phyloP scores from a whole-genome alignment of 176 grass and related monocot genomes.

The Elymus sibiricus region DNA sequence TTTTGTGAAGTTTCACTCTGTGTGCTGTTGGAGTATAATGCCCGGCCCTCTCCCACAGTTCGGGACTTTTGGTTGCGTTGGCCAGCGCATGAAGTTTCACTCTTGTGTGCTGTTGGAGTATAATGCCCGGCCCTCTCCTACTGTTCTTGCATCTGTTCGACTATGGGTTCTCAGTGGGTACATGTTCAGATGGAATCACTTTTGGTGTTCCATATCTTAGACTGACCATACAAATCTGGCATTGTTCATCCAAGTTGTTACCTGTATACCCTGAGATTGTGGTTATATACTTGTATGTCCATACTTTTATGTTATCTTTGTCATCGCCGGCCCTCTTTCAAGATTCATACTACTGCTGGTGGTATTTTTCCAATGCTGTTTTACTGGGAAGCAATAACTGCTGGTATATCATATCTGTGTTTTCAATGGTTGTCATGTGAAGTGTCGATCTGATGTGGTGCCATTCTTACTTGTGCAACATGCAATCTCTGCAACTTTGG shows the following conservation, averaged over 20 bases:
- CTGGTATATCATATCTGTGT: neutral
- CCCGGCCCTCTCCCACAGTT: too few relatives aligned
- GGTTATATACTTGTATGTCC: neutral
- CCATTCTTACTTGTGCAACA: neutral
- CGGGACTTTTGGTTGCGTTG: too few relatives aligned
- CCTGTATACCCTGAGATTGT: neutral
- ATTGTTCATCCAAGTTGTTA: neutral
- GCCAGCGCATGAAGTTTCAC: neutral
- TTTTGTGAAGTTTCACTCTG: neutral
- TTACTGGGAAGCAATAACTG: neutral
- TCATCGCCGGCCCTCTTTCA: neutral
- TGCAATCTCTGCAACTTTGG: neutral
- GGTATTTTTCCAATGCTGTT: neutral
- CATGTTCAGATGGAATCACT: neutral
- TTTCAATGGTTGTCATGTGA: neutral
- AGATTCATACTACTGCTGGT: neutral
- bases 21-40: neutral
- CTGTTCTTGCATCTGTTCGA: neutral
- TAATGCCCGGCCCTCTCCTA: too few relatives aligned
- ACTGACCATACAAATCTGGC: neutral
- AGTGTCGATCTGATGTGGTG: neutral
- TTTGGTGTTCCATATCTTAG: neutral
- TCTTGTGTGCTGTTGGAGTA: neutral
- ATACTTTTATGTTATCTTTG: neutral
- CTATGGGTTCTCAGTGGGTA: neutral